Evolutionary conservation across 306 rosid genomes (phyloP).

Genomic region (Rosa rugosa): DNA sequence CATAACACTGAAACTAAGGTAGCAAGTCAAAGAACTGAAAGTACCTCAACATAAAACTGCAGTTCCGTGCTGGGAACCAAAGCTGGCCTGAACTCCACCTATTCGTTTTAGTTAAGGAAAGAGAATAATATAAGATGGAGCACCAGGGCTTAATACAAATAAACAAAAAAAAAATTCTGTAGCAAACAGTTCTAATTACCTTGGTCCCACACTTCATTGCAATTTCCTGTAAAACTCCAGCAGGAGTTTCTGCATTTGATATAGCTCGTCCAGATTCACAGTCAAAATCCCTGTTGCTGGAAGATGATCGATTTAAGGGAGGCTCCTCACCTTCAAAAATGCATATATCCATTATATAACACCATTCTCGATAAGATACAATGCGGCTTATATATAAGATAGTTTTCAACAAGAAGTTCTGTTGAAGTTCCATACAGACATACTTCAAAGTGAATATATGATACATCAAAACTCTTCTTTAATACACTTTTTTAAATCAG

Average conservation of each 20-base stretch:
- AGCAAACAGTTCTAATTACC: constrained; percentile 40
- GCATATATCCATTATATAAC: constrained; percentile 13
- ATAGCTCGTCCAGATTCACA: constrained; percentile 64
- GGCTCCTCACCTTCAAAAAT: constrained; percentile 67
- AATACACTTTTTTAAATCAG: not conserved
- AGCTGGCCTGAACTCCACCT: constrained; percentile 81
- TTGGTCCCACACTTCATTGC: constrained; percentile 92
- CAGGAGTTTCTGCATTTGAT: constrained; percentile 58
- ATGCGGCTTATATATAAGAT: not conserved
- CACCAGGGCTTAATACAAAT: constrained; percentile 10
- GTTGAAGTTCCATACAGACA: not conserved
- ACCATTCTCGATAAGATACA: constrained; percentile 24
- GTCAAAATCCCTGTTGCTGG: constrained; percentile 66
- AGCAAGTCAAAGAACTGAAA: constrained; percentile 11
- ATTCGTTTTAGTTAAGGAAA: constrained; percentile 13
- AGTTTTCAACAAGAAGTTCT: constrained; percentile 1
- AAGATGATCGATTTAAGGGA: constrained; percentile 64
- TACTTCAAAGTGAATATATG: not conserved
- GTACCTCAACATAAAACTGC: constrained; percentile 83
- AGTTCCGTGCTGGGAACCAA: constrained; percentile 67
- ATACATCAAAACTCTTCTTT: not conserved
- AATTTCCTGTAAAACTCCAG: constrained; percentile 70
- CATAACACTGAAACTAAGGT: constrained; percentile 18
- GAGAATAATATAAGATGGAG: constrained; percentile 10
- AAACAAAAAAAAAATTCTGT: no score